phyloP scores from a whole-genome alignment of 495 filamentous ascomycete genomes.

The Penicillium silybi region DNA sequence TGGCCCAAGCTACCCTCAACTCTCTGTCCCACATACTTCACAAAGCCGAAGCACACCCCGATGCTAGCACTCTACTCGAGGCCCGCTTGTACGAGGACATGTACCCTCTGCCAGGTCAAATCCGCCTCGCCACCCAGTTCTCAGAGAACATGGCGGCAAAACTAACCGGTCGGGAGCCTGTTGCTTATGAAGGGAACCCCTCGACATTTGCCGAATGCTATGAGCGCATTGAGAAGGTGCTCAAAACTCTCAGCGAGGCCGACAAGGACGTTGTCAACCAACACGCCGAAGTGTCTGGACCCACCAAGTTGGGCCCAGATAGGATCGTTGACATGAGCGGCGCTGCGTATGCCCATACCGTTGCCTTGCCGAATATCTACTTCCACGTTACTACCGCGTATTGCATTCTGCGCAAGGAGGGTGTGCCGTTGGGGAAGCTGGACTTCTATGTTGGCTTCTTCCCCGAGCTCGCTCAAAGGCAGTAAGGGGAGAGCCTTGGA shows the following conservation, averaged over 20 bases:
- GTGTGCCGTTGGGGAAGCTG: constrained; percentile 51
- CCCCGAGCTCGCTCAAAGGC: constrained; percentile 9
- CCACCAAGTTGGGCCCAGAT: constrained; percentile 11
- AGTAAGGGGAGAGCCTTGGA: not conserved
- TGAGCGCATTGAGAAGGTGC: constrained; percentile 39
- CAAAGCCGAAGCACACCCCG: constrained; percentile 19
- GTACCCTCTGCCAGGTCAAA: constrained; percentile 44
- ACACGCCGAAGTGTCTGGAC: constrained; percentile 8
- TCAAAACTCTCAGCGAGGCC: constrained; percentile 33
- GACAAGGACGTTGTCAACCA: constrained; percentile 34
- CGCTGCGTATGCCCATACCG: constrained; percentile 32
- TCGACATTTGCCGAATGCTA: constrained; percentile 37
- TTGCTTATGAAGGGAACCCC: constrained; percentile 29
- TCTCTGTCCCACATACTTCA: constrained; percentile 29
- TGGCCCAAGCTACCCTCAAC: constrained; percentile 22
- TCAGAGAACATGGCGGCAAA: constrained; percentile 30
- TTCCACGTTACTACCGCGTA: constrained; percentile 59
- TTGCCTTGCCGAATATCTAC: constrained; percentile 51
- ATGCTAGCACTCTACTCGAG: constrained; percentile 17
- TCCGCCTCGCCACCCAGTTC: constrained; percentile 36
- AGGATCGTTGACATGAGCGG: constrained; percentile 10
- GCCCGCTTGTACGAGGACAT: constrained; percentile 42
- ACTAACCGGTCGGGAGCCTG: constrained; percentile 28
- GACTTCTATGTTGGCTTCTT: constrained; percentile 36
- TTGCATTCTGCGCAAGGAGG: constrained; percentile 52